Conservation (phyloP, 1,284 basidiomycete genomes). For the Termitomyces sp. region DNA sequence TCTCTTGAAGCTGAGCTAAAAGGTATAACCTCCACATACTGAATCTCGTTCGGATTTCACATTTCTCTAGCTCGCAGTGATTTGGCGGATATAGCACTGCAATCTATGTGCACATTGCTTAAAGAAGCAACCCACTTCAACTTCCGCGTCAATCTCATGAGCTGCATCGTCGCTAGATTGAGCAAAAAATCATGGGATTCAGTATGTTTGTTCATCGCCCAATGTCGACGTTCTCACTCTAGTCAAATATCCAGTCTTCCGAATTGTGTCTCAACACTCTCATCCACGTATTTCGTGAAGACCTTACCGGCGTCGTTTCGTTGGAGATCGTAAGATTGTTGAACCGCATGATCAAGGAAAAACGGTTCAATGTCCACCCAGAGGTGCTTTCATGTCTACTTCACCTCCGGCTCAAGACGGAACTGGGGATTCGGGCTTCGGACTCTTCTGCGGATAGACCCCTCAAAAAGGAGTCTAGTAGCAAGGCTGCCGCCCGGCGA, state of each 20-base stretch:
- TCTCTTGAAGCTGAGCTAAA: constrained; percentile 84
- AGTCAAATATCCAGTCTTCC: constrained; percentile 49
- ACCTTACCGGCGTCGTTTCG: constrained; percentile 76
- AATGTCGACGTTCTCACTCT: not conserved
- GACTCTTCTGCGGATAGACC: constrained; percentile 60
- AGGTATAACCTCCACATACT: constrained; percentile 43
- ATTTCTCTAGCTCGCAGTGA: constrained; percentile 59
- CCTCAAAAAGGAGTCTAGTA: constrained; percentile 38
- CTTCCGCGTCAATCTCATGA: constrained; percentile 91
- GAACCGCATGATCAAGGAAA: constrained; percentile 96
- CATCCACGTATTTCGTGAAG: constrained; percentile 76
- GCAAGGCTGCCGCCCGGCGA: constrained; percentile 43
- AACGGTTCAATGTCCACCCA: constrained; percentile 85
- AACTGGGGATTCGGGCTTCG: constrained; percentile 78
- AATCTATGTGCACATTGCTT: constrained; percentile 85
- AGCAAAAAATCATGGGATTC: constrained; percentile 87
- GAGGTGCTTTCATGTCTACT: constrained; percentile 84
- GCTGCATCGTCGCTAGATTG: constrained; percentile 77
- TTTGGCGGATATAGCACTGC: constrained; percentile 69
- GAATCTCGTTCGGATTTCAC: constrained; percentile 20
- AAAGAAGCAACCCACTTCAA: constrained; percentile 93
- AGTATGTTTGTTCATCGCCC: constrained; percentile 35
- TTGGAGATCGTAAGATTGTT: constrained; percentile 88
- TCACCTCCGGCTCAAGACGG: constrained; percentile 83
- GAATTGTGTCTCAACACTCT: constrained; percentile 80